Base-by-base conservation (phyloP, 306 rosid genomes). In the Quillaja saponaria region DNA sequence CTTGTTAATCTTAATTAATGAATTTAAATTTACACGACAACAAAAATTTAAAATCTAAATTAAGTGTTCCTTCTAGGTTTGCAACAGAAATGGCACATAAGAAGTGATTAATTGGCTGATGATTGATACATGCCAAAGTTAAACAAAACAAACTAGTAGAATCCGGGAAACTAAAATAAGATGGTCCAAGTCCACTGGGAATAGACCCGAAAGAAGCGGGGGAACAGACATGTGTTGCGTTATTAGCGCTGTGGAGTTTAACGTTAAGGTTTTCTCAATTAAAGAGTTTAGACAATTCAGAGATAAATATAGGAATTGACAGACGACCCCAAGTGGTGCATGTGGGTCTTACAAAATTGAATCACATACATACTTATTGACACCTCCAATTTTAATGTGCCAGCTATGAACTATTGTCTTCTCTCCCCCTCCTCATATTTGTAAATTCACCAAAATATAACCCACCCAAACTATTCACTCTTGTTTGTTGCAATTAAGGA, bases 261-360 rank as follows among this genome's bases (percentile, higher is more conserved):
- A 65, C 77, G 53, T 68, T 59, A 47, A 46, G 55, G 55, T n/a
- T n/a, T n/a, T n/a, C n/a, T n/a, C n/a, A n/a, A 60, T 65, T 67
- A 18, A 28, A 52, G 39, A 39, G 44, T 39, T 8, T 39, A 8
- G 44, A 39, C 7, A 8, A 12, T 39, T 39, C 12, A 10, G 63
- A 55, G 63, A 78, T 73, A 84, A 73, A 66, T 76, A 71, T 71
- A 25, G 64, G 75, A 79, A 58, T 79, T 59, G 71, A 75, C 77
- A 70, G 84, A 54, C 11, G 70, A 37, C 56, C 49, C 1, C 69
- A 66, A 74, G 88, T 49, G 81, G 76, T 67, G 82, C 87, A 81
- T 79, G 90, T 85, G 92, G 92, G 79, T 70, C 83, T 65, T 82
- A 79, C 79, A 87, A 80, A 80, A 65, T 71, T 80, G 84, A 78